Base-by-base conservation (phyloP, 305 asterid genomes). In the Fraxinus paxiana region DNA sequence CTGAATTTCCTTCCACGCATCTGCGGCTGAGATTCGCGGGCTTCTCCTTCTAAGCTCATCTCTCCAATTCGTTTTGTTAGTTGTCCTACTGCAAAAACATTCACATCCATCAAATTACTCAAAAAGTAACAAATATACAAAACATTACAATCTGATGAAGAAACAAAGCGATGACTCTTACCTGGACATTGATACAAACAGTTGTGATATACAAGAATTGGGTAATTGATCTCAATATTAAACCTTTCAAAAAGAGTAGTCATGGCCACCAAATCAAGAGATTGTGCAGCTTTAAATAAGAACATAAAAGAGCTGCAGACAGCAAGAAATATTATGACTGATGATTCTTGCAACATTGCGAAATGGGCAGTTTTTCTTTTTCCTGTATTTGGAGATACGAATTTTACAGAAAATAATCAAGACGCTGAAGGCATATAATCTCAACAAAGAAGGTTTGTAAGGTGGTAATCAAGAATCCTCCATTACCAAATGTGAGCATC, bases 11-110 rank as follows among this genome's bases (percentile, higher is more conserved):
- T 86, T 85, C 78, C 75, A 73, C 13, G 82, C 86, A 51, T 87
- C 89, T 17, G 86, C 78, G 84, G 88, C 90, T 12, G 87, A 84
- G 85, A 91, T 86, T 83, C 92, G 80, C 0, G 92, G 92, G 81
- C 95, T 91, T 61, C 89, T 82, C 83, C 92, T 86, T 81, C 90
- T 82, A 24, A 81, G 70, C 38, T 83, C 89, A 26, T 83, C 89
- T 70, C 79, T 54, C 86, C 79, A 71, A 80, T 78, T 37, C 2
- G 84, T 22, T 87, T 72, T 65, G 13, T 48, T 43, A 20, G 46
- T 46, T 74, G 74, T 86, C 84, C 84, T 83, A 56, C 35, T 9
- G 38, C 37, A 28, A 33, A 28, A 35, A 18, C 35, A 18, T 22
- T 54, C n/a, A 31, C 34, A 34, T 20, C 22, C 17, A 54, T 20